A percentile compares a stretch with the other conserved stretches of the same genome.
These are phyloP conservation scores for Fusarium luffae DNA, from an alignment of 2,329 filamentous ascomycete species.

Conservation along the genomic window DNA sequence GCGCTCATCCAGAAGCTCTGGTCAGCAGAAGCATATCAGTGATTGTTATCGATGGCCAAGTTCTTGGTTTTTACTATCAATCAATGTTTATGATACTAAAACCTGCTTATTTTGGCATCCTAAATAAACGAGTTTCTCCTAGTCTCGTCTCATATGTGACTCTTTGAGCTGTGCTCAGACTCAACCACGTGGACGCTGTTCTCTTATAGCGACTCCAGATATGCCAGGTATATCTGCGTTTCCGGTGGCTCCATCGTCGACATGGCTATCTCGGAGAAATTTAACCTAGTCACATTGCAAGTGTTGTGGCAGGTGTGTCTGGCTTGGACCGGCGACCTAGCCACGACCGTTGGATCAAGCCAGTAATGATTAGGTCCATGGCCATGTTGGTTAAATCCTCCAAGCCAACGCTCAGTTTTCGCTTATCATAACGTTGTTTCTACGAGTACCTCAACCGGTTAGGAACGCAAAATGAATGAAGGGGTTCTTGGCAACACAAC, in stretches of 20 bases:
- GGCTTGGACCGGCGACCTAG: conserved; percentile 16
- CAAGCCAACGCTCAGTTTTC: conserved; percentile 27
- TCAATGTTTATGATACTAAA: not conserved
- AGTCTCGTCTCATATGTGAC: not conserved
- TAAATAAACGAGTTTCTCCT: not conserved
- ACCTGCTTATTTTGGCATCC: not conserved
- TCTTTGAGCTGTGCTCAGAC: not conserved
- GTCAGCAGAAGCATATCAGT: not conserved
- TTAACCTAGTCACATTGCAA: conserved; percentile 26
- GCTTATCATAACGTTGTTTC: not conserved
- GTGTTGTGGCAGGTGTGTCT: conserved; percentile 17
- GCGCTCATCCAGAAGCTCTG: conserved; percentile 14
- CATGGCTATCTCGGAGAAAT: conserved; percentile 18
- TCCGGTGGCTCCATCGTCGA: conserved; percentile 13
- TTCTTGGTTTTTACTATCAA: not conserved
- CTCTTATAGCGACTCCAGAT: not conserved
- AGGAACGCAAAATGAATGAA: conserved; percentile 1
- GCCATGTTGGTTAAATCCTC: conserved; percentile 38
- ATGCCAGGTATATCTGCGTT: not conserved
- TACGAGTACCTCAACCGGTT: not conserved
- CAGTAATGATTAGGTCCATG: conserved; percentile 7
- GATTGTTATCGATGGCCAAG: conserved; percentile 18
- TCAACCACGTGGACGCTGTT: not conserved
- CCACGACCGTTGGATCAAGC: conserved; percentile 33
- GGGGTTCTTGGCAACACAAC: conserved; percentile 6